Percentiles rank a stretch among this genome's conserved stretches.
These are phyloP conservation scores for Colletotrichum tanaceti DNA, from an alignment of 2,329 filamentous ascomycete species.

Conservation along the genomic window DNA sequence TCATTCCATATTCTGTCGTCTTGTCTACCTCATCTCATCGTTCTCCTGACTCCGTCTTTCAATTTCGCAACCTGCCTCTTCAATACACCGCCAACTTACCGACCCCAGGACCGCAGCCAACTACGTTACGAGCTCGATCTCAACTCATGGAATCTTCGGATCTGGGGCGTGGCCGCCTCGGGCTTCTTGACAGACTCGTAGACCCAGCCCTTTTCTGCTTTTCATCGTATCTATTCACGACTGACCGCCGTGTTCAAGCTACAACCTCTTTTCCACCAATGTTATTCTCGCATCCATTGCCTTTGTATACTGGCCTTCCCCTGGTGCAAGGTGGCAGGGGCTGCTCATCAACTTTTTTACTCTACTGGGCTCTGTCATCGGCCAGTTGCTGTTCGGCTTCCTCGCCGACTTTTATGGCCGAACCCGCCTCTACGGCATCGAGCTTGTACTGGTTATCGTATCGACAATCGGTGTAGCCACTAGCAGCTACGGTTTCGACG, in stretches of 20 bases:
- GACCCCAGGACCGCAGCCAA: conserved; percentile 61
- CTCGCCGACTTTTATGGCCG: conserved; percentile 67
- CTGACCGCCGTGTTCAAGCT: conserved; percentile 49
- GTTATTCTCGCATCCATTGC: conserved; percentile 65
- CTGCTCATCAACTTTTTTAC: conserved; percentile 65
- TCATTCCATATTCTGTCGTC: conserved; percentile 1
- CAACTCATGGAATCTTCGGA: conserved; percentile 66
- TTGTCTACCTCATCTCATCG: conserved; percentile 14
- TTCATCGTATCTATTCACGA: neutral
- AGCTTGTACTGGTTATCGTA: conserved; percentile 66
- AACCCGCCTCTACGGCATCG: conserved; percentile 67
- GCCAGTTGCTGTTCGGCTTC: conserved; percentile 64
- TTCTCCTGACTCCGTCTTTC: conserved; percentile 7
- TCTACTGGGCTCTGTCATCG: conserved; percentile 63
- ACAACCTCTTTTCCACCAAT: conserved; percentile 66
- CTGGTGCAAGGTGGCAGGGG: conserved; percentile 56
- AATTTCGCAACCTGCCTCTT: neutral
- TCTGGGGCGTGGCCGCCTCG: conserved; percentile 66
- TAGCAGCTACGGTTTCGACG: conserved; percentile 60
- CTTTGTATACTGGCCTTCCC: conserved; percentile 64
- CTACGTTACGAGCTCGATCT: conserved; percentile 65
- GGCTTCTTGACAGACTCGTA: conserved; percentile 66
- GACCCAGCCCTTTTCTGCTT: conserved; percentile 41
- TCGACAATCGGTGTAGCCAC: conserved; percentile 69
- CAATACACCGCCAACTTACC: neutral